A percentile compares a stretch with the other conserved stretches of the same genome.
Evolutionary conservation across 345 rosid species (phyloP).

Genomic region (Acer yangbiense): DNA sequence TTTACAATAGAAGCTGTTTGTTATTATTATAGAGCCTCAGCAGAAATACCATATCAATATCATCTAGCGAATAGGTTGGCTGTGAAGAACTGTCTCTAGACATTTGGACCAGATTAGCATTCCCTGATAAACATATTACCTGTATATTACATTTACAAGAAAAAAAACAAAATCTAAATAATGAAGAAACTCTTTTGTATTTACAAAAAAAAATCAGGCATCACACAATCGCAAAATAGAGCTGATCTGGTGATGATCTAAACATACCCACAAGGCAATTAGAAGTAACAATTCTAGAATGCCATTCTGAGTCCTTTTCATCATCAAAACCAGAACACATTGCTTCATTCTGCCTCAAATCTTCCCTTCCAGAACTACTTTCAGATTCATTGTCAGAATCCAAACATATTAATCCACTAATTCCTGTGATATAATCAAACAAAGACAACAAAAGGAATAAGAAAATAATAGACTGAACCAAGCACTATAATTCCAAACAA

Average conservation of each 20-base stretch:
- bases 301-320: conserved; percentile 28
- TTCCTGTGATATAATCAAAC: conserved; percentile 37
- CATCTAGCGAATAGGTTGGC: conserved; percentile 25
- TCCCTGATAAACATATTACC: conserved; percentile 37
- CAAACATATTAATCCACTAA: conserved; percentile 52
- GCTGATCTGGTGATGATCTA: conserved; percentile 6
- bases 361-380: conserved; percentile 32
- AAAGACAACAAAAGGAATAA: not conserved
- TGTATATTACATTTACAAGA: conserved; percentile 14
- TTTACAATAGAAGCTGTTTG: not conserved
- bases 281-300: conserved; percentile 23
- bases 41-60: conserved; percentile 39
- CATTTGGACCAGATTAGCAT: conserved; percentile 29
- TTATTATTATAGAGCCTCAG: conserved; percentile 15
- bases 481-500: not conserved
- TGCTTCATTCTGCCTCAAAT: conserved; percentile 32
- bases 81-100: conserved; percentile 32
- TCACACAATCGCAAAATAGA: conserved; percentile 18
- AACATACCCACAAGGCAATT: conserved; percentile 36
- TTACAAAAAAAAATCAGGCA: not conserved
- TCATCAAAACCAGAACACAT: conserved; percentile 28
- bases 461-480: not conserved
- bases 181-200: not conserved
- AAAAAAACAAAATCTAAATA: not conserved
- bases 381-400: conserved; percentile 68